Evolutionary conservation across 306 rosid species (phyloP), one percentile per base, ranked within the genome.

Genomic region (Castanospermum australe): DNA sequence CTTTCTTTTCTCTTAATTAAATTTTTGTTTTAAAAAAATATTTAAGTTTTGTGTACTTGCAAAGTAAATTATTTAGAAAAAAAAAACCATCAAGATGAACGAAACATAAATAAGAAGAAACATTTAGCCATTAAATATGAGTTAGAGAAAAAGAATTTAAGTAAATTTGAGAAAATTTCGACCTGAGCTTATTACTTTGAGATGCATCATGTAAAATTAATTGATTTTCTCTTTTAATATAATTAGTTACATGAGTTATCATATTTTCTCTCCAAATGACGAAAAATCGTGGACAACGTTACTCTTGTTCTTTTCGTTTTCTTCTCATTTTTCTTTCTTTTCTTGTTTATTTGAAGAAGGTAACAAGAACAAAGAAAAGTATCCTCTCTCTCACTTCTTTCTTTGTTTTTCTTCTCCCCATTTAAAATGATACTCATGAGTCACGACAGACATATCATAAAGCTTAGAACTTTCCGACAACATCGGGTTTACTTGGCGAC

Each of bases 151-250:
- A 1, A 28, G 32, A 28, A 73, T n/a, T 15, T 4, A 47, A 55
- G 22, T 61, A 55, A 55, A 57, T 41, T 57, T 42, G 41, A 5
- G 9, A 74, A 3, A 56, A 32, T 30, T 51, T 71, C 35, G 51
- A 60, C 39, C 55, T 4, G 66, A 38, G 67, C 52, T 55, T 74
- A 28, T 74, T 74, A 10, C 20, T 59, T 42, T 74, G 79, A 74
- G 79, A 74, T 69, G 45, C 70, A 74, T 59, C 59, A 60, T 59
- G 25, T 22, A 28, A 55, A 73, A 56, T 25, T 41, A 28, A 22
- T 14, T 55, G 24, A 55, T 55, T 21, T 55, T 8, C 24, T n/a
- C 17, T 21, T 25, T 55, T 55, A 8, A 22, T 54, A 54, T 8
- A 73, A 73, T 55, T 24, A 24, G 28, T 56, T 8, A 12, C 15